These are phyloP conservation scores for Debaryomycetaceae sp. DNA, from an alignment of 1,139 yeast genomes.

Conservation along the genomic window DNA sequence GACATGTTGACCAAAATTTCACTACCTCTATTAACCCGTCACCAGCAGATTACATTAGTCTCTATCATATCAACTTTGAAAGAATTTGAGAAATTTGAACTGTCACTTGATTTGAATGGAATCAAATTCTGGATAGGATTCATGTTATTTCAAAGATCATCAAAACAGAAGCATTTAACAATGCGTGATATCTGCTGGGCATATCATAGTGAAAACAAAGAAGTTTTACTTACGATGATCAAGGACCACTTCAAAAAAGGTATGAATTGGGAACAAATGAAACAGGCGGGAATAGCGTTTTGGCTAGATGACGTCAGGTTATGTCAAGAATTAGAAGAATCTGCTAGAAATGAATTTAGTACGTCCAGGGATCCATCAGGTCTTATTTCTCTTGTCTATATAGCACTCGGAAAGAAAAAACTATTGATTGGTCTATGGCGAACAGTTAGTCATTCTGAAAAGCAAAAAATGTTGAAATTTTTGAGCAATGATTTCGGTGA, in stretches of 20 bases:
- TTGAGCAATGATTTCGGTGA: slow-evolving; percentile 71
- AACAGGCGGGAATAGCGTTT: slow-evolving; percentile 62
- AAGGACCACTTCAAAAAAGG: slow-evolving; percentile 43
- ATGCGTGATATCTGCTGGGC: slow-evolving; percentile 91
- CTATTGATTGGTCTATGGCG: slow-evolving; percentile 82
- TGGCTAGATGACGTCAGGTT: slow-evolving; percentile 64
- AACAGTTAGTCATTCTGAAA: slow-evolving; percentile 75
- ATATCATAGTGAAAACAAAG: slow-evolving; percentile 75
- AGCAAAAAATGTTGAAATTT: slow-evolving; percentile 74
- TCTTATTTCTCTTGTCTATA: slow-evolving; percentile 66
- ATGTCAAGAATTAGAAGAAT: slow-evolving; percentile 53
- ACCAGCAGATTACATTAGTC: slow-evolving; percentile 82
- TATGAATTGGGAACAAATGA: slow-evolving; percentile 58
- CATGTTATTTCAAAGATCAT: slow-evolving; percentile 55
- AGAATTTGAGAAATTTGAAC: slow-evolving; percentile 45
- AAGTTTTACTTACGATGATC: slow-evolving; percentile 56
- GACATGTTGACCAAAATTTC: slow-evolving; percentile 63
- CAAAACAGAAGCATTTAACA: slow-evolving; percentile 46
- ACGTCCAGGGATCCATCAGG: slow-evolving; percentile 69
- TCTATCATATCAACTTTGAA: slow-evolving; percentile 64
- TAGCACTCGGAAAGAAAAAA: slow-evolving; percentile 76
- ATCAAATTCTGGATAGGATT: slow-evolving; percentile 69
- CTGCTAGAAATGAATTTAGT: slow-evolving; percentile 68
- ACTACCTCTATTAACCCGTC: slow-evolving; percentile 81
- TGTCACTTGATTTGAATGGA: slow-evolving; percentile 70